phyloP scores from a whole-genome alignment of 306 rosid genomes.

The Aeschynomene evenia region DNA sequence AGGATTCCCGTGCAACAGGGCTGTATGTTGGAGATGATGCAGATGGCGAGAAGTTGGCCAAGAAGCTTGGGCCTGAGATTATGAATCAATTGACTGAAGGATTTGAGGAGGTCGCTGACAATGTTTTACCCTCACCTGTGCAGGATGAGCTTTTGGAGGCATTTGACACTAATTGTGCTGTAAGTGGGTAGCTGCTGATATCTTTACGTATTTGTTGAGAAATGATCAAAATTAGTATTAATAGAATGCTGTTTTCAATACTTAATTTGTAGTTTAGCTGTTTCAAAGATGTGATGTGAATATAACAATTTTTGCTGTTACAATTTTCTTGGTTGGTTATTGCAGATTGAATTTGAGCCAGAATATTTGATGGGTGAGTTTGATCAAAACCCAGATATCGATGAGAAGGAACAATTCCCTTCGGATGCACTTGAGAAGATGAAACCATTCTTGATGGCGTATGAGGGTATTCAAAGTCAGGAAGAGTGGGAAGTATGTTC shows the following conservation, averaged over 20 bases:
- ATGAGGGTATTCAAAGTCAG: slow-evolving; percentile 81
- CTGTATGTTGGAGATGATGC: slow-evolving; percentile 59
- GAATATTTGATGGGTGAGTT: slow-evolving; percentile 83
- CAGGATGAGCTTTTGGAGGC: slow-evolving; percentile 61
- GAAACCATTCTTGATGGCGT: slow-evolving; percentile 92
- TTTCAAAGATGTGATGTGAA: not conserved
- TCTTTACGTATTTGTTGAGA: slow-evolving; percentile 22
- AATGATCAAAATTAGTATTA: not conserved
- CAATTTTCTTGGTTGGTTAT: slow-evolving; percentile 26
- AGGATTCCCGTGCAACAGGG: slow-evolving; percentile 39
- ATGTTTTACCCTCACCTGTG: slow-evolving; percentile 61
- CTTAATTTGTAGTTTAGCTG: slow-evolving; percentile 20
- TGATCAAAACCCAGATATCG: slow-evolving; percentile 80
- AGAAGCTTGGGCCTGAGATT: slow-evolving; percentile 61
- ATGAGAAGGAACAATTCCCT: slow-evolving; percentile 83
- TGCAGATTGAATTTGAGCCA: slow-evolving; percentile 91
- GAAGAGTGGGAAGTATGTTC: slow-evolving; percentile 95
- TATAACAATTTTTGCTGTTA: slow-evolving; percentile 11
- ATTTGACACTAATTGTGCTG: slow-evolving; percentile 52
- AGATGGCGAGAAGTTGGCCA: slow-evolving; percentile 77
- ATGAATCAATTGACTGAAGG: slow-evolving; percentile 66
- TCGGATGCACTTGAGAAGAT: slow-evolving; percentile 85
- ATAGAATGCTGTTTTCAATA: not conserved
- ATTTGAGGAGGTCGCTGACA: slow-evolving; percentile 54
- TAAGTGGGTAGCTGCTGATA: slow-evolving; percentile 37